phyloP scores from a whole-genome alignment of 1,284 basidiomycete genomes.

The Agroathelia rolfsii region DNA sequence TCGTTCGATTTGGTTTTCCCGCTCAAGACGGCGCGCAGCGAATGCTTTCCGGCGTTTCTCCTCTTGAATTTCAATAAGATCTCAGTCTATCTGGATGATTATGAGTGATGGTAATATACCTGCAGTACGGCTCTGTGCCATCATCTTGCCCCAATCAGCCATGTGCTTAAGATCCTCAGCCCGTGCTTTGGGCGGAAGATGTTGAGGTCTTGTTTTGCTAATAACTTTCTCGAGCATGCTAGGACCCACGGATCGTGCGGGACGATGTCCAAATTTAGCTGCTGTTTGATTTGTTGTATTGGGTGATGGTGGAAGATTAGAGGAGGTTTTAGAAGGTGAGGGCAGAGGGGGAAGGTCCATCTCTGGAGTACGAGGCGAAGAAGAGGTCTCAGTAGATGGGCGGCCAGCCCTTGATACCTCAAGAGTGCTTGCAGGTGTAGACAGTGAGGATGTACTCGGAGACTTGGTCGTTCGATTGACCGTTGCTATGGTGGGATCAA shows the following conservation, averaged over 20 bases:
- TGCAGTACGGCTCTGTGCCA: slow-evolving; percentile 67
- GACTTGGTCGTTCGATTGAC: no score
- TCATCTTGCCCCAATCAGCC: slow-evolving; percentile 87
- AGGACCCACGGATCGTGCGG: slow-evolving; percentile 47
- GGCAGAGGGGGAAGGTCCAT: slow-evolving; percentile 12
- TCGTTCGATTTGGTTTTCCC: slow-evolving; percentile 62
- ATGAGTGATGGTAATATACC: slow-evolving; percentile 31
- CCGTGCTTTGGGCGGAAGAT: slow-evolving; percentile 77
- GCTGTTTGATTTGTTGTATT: no score
- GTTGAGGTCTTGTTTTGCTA: slow-evolving; percentile 71
- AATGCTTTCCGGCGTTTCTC: slow-evolving; percentile 57
- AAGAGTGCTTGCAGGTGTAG: no score
- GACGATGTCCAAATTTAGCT: slow-evolving; percentile 35
- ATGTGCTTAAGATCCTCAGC: slow-evolving; percentile 79
- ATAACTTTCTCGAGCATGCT: slow-evolving; percentile 65
- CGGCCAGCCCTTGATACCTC: no score
- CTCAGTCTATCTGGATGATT: background rate
- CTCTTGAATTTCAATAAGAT: slow-evolving; percentile 32
- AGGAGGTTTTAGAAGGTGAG: slow-evolving; percentile 13
- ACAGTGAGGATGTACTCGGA: no score
- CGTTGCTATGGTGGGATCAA: no score
- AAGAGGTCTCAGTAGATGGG: no score
- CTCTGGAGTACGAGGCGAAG: slow-evolving; percentile 11
- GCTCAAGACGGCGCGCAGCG: slow-evolving; percentile 53
- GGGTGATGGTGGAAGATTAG: slow-evolving; percentile 16